phyloP scores from a whole-genome alignment of 2,329 filamentous ascomycete genomes.

The Ceratocystis lukuohia region DNA sequence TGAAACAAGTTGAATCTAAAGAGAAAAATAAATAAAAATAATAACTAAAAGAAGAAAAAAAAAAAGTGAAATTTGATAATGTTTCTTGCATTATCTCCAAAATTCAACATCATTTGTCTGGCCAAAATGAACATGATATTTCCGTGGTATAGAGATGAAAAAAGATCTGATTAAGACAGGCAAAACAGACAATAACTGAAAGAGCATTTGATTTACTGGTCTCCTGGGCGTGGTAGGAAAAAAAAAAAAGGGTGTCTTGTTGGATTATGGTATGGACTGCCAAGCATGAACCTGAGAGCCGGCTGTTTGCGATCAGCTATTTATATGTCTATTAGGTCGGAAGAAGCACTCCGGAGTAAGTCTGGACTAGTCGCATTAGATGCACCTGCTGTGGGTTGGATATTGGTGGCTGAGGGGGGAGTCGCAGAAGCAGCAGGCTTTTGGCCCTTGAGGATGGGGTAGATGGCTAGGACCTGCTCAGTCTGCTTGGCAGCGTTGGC shows the following conservation, averaged over 20 bases:
- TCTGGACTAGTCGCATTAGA: background rate
- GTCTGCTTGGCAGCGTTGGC: conserved; percentile 45
- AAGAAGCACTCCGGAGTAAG: conserved; percentile 12
- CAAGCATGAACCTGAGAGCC: background rate
- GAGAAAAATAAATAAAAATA: background rate
- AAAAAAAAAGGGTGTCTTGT: too few species aligned
- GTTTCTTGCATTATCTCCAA: conserved; percentile 17
- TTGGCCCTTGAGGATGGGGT: conserved; percentile 72
- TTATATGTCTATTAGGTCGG: conserved; percentile 18
- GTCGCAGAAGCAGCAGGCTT: conserved; percentile 40
- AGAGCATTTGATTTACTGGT: background rate
- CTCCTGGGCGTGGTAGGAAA: background rate
- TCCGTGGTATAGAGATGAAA: conserved; percentile 2
- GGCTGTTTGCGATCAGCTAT: background rate
- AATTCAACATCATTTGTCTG: background rate
- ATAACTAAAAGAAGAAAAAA: conserved; percentile 23
- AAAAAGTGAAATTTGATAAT: conserved; percentile 27
- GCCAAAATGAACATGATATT: background rate
- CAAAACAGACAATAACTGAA: background rate
- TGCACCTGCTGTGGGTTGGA: background rate
- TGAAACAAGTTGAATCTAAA: background rate
- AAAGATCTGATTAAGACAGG: background rate
- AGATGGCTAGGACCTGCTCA: conserved; percentile 75
- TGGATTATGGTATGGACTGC: background rate
- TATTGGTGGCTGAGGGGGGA: conserved; percentile 35